Evolutionary conservation across 2,329 filamentous ascomycete genomes (phyloP).

Genomic region (Lachnellula willkommii): DNA sequence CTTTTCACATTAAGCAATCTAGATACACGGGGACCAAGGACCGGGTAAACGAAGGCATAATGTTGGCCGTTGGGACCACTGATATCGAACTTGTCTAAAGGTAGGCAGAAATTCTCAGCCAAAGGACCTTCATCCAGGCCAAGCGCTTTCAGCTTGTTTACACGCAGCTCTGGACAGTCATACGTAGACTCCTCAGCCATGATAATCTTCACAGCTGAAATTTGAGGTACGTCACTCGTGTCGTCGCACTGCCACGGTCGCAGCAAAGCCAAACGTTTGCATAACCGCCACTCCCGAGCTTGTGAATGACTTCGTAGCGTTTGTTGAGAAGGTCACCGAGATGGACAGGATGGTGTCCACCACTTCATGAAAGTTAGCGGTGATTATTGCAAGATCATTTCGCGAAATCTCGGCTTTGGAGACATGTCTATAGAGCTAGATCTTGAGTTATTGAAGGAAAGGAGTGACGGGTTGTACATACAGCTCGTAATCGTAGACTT

Average conservation of each 20-base stretch:
- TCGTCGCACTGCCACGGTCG: too few relatives aligned
- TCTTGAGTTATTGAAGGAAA: too few relatives aligned
- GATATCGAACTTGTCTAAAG: constrained; percentile 8
- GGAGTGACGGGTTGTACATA: too few relatives aligned
- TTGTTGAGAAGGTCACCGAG: constrained; percentile 17
- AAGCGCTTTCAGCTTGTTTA: constrained; percentile 5
- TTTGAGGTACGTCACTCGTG: constrained; percentile 3
- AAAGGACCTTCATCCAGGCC: neutral
- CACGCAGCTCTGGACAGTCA: constrained; percentile 7
- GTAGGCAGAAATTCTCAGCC: constrained; percentile 2
- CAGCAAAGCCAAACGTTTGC: constrained; percentile 37
- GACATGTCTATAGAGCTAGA: too few relatives aligned
- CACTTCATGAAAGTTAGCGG: neutral
- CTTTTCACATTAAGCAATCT: neutral
- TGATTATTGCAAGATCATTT: too few relatives aligned
- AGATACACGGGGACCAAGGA: constrained; percentile 11
- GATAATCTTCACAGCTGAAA: constrained; percentile 12
- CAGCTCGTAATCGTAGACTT: too few relatives aligned
- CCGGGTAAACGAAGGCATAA: constrained; percentile 6
- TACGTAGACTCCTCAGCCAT: constrained; percentile 10
- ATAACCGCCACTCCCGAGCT: constrained; percentile 37
- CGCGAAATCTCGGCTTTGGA: too few relatives aligned
- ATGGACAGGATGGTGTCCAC: constrained; percentile 25
- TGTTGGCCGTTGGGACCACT: constrained; percentile 11
- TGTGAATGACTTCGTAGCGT: constrained; percentile 35